Evolutionary conservation across 805 yeast species (phyloP).

Genomic region (Candida andamanensis): DNA sequence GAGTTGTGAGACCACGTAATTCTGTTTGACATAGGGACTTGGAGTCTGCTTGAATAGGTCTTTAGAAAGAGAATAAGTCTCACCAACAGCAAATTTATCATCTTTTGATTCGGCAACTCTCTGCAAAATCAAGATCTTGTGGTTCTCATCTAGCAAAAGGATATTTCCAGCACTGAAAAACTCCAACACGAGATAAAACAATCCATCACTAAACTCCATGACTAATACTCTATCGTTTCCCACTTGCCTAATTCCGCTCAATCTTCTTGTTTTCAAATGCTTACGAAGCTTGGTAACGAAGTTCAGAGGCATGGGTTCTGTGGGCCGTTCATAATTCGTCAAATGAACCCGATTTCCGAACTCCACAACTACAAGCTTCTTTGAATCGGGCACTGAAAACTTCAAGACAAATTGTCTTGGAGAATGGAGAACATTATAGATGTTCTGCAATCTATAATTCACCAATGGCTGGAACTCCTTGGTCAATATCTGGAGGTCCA

Average conservation of each 20-base stretch:
- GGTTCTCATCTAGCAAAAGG: slow-evolving; percentile 63
- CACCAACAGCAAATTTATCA: slow-evolving; percentile 69
- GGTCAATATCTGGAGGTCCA: slow-evolving; percentile 71
- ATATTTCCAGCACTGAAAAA: slow-evolving; percentile 95
- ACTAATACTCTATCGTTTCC: slow-evolving; percentile 81
- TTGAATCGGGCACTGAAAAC: slow-evolving; percentile 80
- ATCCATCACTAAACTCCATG: slow-evolving; percentile 78
- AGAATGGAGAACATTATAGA: slow-evolving; percentile 73
- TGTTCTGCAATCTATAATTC: slow-evolving; percentile 73
- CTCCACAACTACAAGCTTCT: slow-evolving; percentile 69
- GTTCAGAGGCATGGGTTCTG: slow-evolving; percentile 76
- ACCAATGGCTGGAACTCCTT: slow-evolving; percentile 59
- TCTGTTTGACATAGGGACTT: slow-evolving; percentile 8
- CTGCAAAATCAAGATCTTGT: slow-evolving; percentile 66
- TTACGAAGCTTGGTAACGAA: slow-evolving; percentile 84
- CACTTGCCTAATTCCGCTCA: slow-evolving; percentile 68
- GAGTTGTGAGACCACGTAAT: slow-evolving; percentile 27
- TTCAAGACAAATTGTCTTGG: slow-evolving; percentile 71
- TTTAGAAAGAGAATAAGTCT: slow-evolving; percentile 53
- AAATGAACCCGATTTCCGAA: slow-evolving; percentile 79
- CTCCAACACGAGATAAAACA: slow-evolving; percentile 73
- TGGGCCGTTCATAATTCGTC: slow-evolving; percentile 76
- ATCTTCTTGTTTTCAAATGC: slow-evolving; percentile 74
- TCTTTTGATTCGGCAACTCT: slow-evolving; percentile 73
- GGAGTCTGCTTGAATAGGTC: slow-evolving; percentile 30